These are phyloP conservation scores for Cladosporium sp. DNA, from an alignment of 2,329 filamentous ascomycete species.

Conservation along the genomic window DNA sequence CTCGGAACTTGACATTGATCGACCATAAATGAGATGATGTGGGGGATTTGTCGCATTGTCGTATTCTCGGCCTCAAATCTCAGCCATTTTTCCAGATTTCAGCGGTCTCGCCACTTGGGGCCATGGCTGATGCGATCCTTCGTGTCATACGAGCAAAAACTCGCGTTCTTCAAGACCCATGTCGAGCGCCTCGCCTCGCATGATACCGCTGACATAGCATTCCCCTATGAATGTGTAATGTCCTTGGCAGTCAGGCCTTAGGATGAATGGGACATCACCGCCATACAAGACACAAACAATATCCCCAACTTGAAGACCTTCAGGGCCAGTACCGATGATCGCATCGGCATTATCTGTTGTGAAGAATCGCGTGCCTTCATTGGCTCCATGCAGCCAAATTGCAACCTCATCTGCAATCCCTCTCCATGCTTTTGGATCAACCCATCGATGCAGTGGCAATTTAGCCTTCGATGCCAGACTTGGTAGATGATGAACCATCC, in stretches of 20 bases:
- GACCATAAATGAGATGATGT: background rate
- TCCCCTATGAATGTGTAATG: constrained; percentile 35
- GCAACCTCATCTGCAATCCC: background rate
- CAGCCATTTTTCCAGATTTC: background rate
- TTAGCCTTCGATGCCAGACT: background rate
- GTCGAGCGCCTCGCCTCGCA: constrained; percentile 35
- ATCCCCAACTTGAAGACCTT: background rate
- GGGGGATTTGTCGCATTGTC: background rate
- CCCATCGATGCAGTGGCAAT: background rate
- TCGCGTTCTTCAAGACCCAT: constrained; percentile 23
- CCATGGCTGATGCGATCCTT: background rate
- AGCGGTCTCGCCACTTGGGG: background rate
- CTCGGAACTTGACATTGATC: background rate
- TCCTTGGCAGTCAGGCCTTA: background rate
- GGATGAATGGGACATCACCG: background rate
- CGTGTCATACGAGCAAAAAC: background rate
- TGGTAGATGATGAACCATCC: background rate
- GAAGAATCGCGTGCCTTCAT: background rate
- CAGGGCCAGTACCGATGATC: background rate
- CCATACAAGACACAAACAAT: background rate
- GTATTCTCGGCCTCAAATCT: background rate
- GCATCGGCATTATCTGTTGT: background rate
- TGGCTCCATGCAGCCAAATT: background rate
- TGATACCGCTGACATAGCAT: constrained; percentile 38
- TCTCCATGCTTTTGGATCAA: background rate